These are phyloP conservation scores for Toxoplasma gondii DNA, from an alignment of 169 alveolate genomes.

Conservation along the genomic window DNA sequence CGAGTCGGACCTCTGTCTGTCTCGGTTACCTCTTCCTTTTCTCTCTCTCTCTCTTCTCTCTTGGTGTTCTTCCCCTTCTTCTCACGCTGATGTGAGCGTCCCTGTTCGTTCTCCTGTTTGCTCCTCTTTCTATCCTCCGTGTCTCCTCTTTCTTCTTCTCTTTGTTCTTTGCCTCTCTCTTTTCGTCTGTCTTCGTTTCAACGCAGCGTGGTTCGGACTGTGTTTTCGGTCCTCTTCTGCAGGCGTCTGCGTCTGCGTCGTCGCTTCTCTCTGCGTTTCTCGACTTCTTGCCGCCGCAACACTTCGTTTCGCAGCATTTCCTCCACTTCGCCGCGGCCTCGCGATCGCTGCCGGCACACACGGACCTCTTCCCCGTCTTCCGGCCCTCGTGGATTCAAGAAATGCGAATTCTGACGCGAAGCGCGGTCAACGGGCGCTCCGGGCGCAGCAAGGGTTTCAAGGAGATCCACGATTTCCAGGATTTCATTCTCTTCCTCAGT, in stretches of 20 bases:
- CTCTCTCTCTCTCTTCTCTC: neutral
- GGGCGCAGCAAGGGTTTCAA: neutral
- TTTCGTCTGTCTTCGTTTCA: too few species aligned
- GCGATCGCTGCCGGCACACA: neutral
- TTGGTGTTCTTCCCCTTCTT: neutral
- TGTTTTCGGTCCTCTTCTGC: neutral
- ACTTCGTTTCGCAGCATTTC: constrained; percentile 12
- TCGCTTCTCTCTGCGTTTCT: neutral
- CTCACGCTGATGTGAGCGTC: too few species aligned
- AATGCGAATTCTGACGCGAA: neutral
- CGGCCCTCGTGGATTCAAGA: constrained; percentile 11
- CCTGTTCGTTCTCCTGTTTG: too few species aligned
- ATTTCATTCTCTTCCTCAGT: neutral
- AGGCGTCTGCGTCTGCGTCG: neutral
- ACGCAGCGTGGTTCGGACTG: too few species aligned
- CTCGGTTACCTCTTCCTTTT: neutral
- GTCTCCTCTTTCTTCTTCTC: too few species aligned
- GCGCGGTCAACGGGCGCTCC: neutral
- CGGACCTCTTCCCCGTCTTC: constrained; percentile 4
- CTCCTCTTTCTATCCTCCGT: too few species aligned
- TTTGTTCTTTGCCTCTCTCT: too few species aligned
- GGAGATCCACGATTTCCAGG: neutral
- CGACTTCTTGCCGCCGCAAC: neutral
- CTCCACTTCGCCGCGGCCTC: neutral
- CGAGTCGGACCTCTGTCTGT: neutral